Evolutionary conservation across 192 early-diverging fungal species (phyloP).

Genomic region (Dispira simplex): DNA sequence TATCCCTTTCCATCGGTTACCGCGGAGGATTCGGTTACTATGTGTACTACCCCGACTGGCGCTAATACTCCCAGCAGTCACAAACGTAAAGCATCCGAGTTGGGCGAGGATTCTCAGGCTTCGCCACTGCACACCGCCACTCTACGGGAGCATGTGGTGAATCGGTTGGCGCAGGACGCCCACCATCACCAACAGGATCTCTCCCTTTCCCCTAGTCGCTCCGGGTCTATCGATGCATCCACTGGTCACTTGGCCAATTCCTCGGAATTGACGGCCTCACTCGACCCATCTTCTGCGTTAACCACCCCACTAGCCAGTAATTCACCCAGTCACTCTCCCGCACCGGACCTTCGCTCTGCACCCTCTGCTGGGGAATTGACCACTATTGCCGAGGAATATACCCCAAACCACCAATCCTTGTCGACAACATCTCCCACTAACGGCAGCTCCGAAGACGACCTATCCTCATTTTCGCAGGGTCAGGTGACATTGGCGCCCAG

Average conservation of each 20-base stretch:
- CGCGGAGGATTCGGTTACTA: background rate
- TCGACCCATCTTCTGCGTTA: background rate
- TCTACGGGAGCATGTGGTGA: too few relatives aligned
- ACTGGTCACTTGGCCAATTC: background rate
- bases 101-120: background rate
- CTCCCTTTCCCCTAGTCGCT: background rate
- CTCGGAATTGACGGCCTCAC: background rate
- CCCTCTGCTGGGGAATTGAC: background rate
- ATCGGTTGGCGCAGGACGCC: background rate
- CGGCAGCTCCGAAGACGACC: background rate
- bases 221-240: background rate
- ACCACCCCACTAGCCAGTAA: too few relatives aligned
- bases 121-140: too few relatives aligned
- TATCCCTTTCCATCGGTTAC: background rate
- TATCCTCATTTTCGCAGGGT: background rate
- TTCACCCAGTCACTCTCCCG: too few relatives aligned
- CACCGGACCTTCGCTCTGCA: background rate
- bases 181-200: background rate
- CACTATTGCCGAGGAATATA: background rate
- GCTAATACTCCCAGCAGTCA: background rate
- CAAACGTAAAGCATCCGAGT: constrained; percentile 4
- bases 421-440: background rate
- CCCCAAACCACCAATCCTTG: background rate
- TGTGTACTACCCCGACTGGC: background rate
- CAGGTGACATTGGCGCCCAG: too few relatives aligned